phyloP scores from a whole-genome alignment of 192 early-diverging fungal genomes.

The Coemansia sp. region DNA sequence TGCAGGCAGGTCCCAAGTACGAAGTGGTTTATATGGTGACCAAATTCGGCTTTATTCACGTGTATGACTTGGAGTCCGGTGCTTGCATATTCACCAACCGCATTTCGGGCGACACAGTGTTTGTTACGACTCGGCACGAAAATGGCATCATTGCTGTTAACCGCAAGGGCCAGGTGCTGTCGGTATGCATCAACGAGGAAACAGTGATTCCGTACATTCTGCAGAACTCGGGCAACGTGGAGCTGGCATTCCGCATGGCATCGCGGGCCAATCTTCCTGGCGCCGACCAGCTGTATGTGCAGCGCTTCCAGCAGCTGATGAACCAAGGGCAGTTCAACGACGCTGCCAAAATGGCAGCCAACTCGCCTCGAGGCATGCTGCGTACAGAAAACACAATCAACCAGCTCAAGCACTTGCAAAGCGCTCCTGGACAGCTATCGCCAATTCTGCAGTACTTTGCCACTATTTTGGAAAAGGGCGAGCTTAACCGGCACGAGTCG shows the following conservation, averaged over 20 bases:
- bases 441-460: constrained; percentile 99
- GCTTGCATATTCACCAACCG: constrained; percentile 97
- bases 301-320: constrained; percentile 89
- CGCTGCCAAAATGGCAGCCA: constrained; percentile 94
- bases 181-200: constrained; percentile 88
- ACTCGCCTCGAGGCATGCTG: constrained; percentile 90
- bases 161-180: constrained; percentile 93
- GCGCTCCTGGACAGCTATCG: constrained; percentile 72
- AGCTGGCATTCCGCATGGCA: constrained; percentile 87
- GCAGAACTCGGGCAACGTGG: constrained; percentile 74
- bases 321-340: constrained; percentile 72
- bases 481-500: constrained; percentile 93
- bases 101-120: constrained; percentile 97
- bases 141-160: constrained; percentile 94
- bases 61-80: constrained; percentile 94
- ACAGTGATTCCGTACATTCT: constrained; percentile 91
- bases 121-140: constrained; percentile 91
- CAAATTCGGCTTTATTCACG: constrained; percentile 96
- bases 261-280: constrained; percentile 87
- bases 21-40: constrained; percentile 94
- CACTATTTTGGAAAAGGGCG: constrained; percentile 88
- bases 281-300: constrained; percentile 86
- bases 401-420: constrained; percentile 82
- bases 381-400: constrained; percentile 94
- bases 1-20: constrained; percentile 94